Base-by-base conservation (phyloP, 1,284 basidiomycete species). In the Inonotus obliquus region DNA sequence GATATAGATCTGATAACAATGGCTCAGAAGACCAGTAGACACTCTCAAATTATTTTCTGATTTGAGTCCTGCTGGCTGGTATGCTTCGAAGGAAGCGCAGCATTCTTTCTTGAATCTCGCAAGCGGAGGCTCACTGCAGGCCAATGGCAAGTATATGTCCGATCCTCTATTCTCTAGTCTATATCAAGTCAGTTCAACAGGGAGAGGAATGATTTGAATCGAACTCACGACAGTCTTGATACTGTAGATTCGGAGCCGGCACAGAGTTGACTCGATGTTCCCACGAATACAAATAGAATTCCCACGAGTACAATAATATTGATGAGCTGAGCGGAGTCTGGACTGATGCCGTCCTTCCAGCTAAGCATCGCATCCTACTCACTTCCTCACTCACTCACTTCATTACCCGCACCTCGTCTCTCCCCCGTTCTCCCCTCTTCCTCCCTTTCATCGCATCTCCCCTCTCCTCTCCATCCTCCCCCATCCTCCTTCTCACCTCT, bases 401-500 rank as follows among this genome's bases (percentile, higher is more conserved):
- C 59, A 27, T 58, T 39, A 25, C 52, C 47, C 52, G 61, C 39
- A 69, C 67, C 67, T 61, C 67, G 68, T 65, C 70, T 68, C 65
- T 67, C 65, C 66, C 66, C 68, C 19, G 17, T 37, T 45, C 37
- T 25, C 25, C 29, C n/a, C 45, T 56, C 29, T 38, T 25, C 48
- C 61, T 35, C 49, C 54, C 32, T 54, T 53, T 38, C 37, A 19
- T 6, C 37, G 35, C 59, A 53, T n/a, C 61, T 49, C 37, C 41
- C 48, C 48, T 63, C 39, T 69, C 67, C 67, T 61, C 66, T 68
- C 66, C 70, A 68, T 65, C 68, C 66, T 67, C 66, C 68, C 69
- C 68, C 69, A 66, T 68, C 69, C 72, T 68, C 65, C 65, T 67
- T 63, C 68, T 71, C 69, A 65, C 67, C 68, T 70, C 68, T 67